Conservation (phyloP, 805 yeast genomes). For the Schwanniomyces pseudopolymorphus region DNA sequence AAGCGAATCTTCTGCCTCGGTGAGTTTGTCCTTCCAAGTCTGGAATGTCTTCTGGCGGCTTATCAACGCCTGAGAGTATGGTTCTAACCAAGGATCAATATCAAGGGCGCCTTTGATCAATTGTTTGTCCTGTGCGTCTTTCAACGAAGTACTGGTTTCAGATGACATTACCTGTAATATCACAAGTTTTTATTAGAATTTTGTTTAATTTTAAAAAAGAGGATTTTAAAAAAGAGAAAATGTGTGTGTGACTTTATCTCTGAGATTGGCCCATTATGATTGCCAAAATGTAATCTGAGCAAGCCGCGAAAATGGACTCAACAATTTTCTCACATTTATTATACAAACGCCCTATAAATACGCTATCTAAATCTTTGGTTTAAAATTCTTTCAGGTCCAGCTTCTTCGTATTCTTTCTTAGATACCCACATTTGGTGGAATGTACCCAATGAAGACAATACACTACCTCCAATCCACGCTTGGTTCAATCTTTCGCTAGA, state of each 20-base stretch:
- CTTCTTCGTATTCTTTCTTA: slow-evolving; percentile 81
- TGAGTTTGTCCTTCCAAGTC: slow-evolving; percentile 58
- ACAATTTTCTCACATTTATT: not conserved
- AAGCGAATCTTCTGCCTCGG: slow-evolving; percentile 56
- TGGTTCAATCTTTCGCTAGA: slow-evolving; percentile 74
- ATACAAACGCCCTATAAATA: not conserved
- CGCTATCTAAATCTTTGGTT: slow-evolving; percentile 74
- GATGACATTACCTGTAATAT: not conserved
- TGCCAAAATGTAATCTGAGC: not conserved
- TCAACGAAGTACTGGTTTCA: not conserved
- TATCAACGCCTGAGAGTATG: slow-evolving; percentile 65
- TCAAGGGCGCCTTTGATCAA: slow-evolving; percentile 58
- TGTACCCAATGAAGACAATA: slow-evolving; percentile 83
- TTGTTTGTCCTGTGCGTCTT: not conserved
- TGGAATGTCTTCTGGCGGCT: slow-evolving; percentile 67
- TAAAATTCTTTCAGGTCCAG: slow-evolving; percentile 77
- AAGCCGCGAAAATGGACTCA: not conserved
- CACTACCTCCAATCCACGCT: slow-evolving; percentile 92
- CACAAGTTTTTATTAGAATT: not conserved
- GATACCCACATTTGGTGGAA: slow-evolving; percentile 96
- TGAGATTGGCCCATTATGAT: not conserved
- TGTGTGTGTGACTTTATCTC: not conserved
- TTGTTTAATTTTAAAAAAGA: not conserved
- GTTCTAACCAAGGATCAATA: slow-evolving; percentile 85
- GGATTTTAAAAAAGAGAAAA: not conserved